Evolutionary conservation across 208 protist genomes (phyloP), one percentile per base, ranked within the genome.

Genomic region (Leishmania aethiopica): DNA sequence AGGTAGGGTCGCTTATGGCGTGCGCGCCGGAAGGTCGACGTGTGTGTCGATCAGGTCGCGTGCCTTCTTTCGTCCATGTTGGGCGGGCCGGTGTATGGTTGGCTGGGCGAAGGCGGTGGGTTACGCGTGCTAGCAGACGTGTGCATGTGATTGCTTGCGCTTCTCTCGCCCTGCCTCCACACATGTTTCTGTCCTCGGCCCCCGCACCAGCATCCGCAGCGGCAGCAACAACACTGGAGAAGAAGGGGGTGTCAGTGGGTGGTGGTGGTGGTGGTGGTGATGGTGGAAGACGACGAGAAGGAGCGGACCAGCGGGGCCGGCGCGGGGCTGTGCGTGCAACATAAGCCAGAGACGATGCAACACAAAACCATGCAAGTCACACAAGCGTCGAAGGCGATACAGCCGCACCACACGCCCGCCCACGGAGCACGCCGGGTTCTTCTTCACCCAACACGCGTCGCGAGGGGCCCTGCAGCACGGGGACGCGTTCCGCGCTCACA

Each of bases 221-320:
- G n/a, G 64, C 59, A 73, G 35, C 32, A 28, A 17, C 40, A 45
- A 62, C 13, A 7, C 32, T 47, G 32, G 59, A 47, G 72, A 10
- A 40, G 59, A 47, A 60, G 22, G 25, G 47, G 42, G 80, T 74
- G 73, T 69, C 55, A 60, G 59, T 51, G 73, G 47, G 60, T 51
- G 62, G 4, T 4, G n/a, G 22, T 7, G 17, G 35, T 42, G 40
- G 40, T 42, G 40, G 40, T 42, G 73, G 6, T 3, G n/a, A 6
- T 7, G 17, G 15, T 45, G 42, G 35, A 42, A 35, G 35, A 28
- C 7, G 40, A 32, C 10, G n/a, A 42, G 2, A 13, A 45, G 67
- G 67, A 32, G 67, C 8, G 6, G 22, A 72, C 25, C 40, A 72
- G 35, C 67, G 13, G 25, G 22, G 40, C 40, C 22, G 32, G 67